Evolutionary conservation across 2,329 filamentous ascomycete species (phyloP), one percentile per base, ranked within the genome.

Genomic region (Calonectria pteridis): DNA sequence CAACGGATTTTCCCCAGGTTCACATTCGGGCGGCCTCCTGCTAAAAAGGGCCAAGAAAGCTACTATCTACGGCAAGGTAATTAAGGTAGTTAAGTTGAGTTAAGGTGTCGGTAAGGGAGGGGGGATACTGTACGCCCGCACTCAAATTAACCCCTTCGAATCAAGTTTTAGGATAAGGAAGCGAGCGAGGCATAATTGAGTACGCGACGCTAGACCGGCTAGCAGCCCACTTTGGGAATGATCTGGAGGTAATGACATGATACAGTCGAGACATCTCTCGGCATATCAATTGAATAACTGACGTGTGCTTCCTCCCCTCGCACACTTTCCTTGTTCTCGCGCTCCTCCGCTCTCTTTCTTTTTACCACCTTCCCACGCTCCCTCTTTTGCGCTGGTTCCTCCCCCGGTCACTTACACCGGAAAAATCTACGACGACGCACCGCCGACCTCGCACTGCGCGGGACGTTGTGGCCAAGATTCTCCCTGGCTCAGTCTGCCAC

Each of bases 231-330:
- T 69, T 73, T 51, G 58, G 71, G 71, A 69, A 68, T 65, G 64
- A 69, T 65, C 66, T 50, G 50, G 49, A 69, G 67, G 77, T 78
- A 75, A 79, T 76, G 72, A 76, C 75, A 76, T 71, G 67, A 72
- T 74, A 73, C 71, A 69, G 33, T 71, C 37, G 40, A 63, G 46
- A 37, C 55, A 53, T 49, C 18, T 59, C n/a, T 62, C n/a, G 37
- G 49, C 28, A 62, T 51, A 33, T 37, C 50, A 63, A 65, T 65
- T 69, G 65, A 73, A 59, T 58, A 49, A 55, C 29, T 59, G 31
- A 46, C 49, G 51, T 59, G 37, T 49, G 33, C 65, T 51, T 59
- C n/a, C 37, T 51, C 46, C 62, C 40, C 62, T 50, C 58, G n/a
- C 55, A 13, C 55, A n/a, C 11, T 18, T 23, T 13, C 53, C 49